A percentile compares a stretch with the other conserved stretches of the same genome.
Evolutionary conservation across 257 asterid species (phyloP).

Genomic region (Solanum dulcamara): DNA sequence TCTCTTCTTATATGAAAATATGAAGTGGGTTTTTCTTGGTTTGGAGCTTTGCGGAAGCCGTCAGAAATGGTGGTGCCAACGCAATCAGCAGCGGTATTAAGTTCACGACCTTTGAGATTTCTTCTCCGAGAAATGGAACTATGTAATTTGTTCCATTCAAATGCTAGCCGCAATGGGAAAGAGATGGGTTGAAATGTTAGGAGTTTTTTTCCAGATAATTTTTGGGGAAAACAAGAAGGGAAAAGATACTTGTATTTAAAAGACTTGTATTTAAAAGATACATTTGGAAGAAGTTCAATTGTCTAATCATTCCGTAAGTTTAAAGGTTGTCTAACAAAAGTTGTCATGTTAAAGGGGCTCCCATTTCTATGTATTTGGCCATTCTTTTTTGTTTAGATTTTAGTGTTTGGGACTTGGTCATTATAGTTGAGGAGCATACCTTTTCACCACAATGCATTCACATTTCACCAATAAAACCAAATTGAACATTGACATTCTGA

Average conservation of each 20-base stretch:
- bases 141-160: background rate
- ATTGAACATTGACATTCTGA: background rate
- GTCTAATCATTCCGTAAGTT: too few relatives aligned
- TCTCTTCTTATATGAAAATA: too few relatives aligned
- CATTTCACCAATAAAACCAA: background rate
- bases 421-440: background rate
- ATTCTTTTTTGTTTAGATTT: background rate
- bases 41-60: too few relatives aligned
- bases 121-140: too few relatives aligned
- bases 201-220: background rate
- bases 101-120: too few relatives aligned
- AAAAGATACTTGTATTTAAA: background rate
- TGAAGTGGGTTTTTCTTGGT: too few relatives aligned
- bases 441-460: background rate
- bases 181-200: background rate
- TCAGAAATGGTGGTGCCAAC: too few relatives aligned
- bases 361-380: background rate
- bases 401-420: background rate
- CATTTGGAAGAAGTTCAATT: background rate
- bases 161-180: background rate
- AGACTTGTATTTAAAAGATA: background rate
- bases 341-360: background rate
- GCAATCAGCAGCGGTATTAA: too few relatives aligned
- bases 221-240: background rate
- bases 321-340: background rate